Base-by-base conservation (phyloP, 1,284 basidiomycete genomes). In the Pyrrhoderma noxium region DNA sequence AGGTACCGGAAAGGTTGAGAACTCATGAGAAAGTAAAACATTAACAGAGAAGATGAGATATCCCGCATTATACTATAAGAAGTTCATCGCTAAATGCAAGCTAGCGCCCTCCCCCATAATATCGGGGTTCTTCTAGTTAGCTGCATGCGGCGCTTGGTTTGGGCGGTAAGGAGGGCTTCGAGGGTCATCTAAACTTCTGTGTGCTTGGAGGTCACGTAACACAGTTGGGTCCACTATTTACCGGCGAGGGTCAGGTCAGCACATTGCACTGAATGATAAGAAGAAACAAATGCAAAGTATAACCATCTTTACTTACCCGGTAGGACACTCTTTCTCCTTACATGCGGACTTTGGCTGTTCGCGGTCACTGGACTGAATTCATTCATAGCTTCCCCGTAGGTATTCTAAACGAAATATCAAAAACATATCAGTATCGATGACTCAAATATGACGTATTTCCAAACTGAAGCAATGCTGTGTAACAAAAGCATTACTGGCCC, bases 171-270 rank as follows among this genome's bases (percentile, higher is more conserved):
- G 35, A 21, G 49, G 45, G 16, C 47, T 49, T 23, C 46, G 52
- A 21, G 64, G 63, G 55, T 86, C 82, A 49, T 91, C 89, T 57
- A 91, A 74, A 70, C 82, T 92, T 67, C 84, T 75, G 65, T 91
- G 89, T 19, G 85, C 84, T 68, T 93, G 89, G 47, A 95, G 73
- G 70, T 94, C 92, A 38, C 85, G 82, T 61, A 93, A 72, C 31
- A 94, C 92, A 35, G 81, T 80, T 1, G 92, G 90, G 66, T 95
- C 92, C 59, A 93, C 88, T 85, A 67, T 56, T 56, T 62, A 61
- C 8, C 9, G 51, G 16, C 45, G 36, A 31, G 38, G 47, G 25
- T 42, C 16, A 49, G 46, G 46, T 47, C 19, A 23, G 14, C 31
- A 47, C 36, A 50, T 23, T 21, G 25, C 23, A 37, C 25, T 38